Base-by-base conservation (phyloP, 2,329 filamentous ascomycete species). In the Lasiodiplodia hormozganensis region DNA sequence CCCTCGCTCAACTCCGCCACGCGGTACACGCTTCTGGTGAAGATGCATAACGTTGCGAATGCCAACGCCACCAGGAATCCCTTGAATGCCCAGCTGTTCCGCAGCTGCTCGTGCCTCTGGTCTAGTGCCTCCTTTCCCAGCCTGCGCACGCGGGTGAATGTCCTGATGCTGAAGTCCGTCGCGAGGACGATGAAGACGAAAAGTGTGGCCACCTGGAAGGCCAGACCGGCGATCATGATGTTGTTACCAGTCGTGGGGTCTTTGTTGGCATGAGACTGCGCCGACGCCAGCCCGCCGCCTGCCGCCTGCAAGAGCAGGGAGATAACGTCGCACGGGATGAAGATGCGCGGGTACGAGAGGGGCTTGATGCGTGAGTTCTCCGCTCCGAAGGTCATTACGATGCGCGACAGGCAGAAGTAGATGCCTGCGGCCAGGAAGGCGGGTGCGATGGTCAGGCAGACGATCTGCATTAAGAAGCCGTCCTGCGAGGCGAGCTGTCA, bases 391-490 rank as follows among this genome's bases (percentile, higher is more conserved):
- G 76, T 79, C 47, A 75, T 72, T 68, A 83, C 79, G 68, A 80
- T 80, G 54, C 77, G 77, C 2, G 80, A 80, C 36, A 90, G 82
- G 36, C 87, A 89, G 66, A 91, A 85, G 76, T 92, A 92, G 74
- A 92, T 88, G 69, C 87, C 88, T 0, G 89, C 89, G 34, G 87
- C 84, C 73, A 86, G 84, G 76, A 87, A 88, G 67, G 87, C 85
- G 11, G 85, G 85, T 0, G 80, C 84, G 54, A 85, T 84, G 72
- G 85, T 87, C 62, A 91, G 82, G 76, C 87, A 89, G 70, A 86
- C 85, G 71, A 90, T 90, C 74, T 92, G 87, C n/a, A 90, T 84
- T 75, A 91, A 84, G 75, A 92, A 92, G 8, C 84, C 87, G 14
- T 75, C 74, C 74, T 89, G 85, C 58, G 75, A 28, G 12, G 12